phyloP scores from a whole-genome alignment of 495 filamentous ascomycete genomes.

The Aspergillus coremiiformis region DNA sequence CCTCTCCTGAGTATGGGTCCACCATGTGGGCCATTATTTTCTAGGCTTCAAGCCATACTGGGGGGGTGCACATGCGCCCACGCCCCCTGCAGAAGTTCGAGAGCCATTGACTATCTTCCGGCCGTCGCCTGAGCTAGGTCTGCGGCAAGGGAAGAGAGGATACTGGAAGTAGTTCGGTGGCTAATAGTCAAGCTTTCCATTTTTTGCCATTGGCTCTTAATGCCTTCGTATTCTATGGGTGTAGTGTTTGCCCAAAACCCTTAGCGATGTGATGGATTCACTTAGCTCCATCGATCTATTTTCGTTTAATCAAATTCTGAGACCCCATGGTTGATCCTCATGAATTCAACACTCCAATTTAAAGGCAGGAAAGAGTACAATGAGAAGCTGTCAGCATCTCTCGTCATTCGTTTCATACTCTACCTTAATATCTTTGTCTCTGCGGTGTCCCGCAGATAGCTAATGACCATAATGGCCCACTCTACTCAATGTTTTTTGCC shows the following conservation, averaged over 20 bases:
- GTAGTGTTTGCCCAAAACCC: slow-evolving; percentile 3
- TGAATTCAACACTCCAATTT: slow-evolving; percentile 7
- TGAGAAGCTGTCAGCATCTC: not conserved
- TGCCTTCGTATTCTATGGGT: slow-evolving; percentile 1
- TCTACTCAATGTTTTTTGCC: slow-evolving; percentile 34
- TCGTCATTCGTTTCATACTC: not conserved
- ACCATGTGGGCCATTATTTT: slow-evolving; percentile 4
- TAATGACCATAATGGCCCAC: slow-evolving; percentile 27
- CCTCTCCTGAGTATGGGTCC: slow-evolving; percentile 3
- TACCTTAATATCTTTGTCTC: not conserved
- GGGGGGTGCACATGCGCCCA: slow-evolving; percentile 1
- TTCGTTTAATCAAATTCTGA: slow-evolving; percentile 2
- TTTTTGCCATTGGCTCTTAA: slow-evolving; percentile 6
- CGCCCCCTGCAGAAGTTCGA: slow-evolving; percentile 4
- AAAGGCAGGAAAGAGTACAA: slow-evolving; percentile 7
- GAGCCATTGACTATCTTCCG: not conserved
- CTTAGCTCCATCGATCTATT: slow-evolving; percentile 11
- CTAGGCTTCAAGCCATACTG: slow-evolving; percentile 5
- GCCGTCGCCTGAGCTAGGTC: slow-evolving; percentile 1
- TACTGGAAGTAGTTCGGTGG: not conserved
- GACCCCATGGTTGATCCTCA: slow-evolving; percentile 4
- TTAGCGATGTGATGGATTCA: slow-evolving; percentile 5
- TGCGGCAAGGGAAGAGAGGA: slow-evolving; percentile 9
- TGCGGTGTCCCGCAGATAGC: slow-evolving; percentile 1
- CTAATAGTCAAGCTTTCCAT: not conserved